Base-by-base conservation (phyloP, 192 early-diverging fungal species). In the Mortierella hygrophila region DNA sequence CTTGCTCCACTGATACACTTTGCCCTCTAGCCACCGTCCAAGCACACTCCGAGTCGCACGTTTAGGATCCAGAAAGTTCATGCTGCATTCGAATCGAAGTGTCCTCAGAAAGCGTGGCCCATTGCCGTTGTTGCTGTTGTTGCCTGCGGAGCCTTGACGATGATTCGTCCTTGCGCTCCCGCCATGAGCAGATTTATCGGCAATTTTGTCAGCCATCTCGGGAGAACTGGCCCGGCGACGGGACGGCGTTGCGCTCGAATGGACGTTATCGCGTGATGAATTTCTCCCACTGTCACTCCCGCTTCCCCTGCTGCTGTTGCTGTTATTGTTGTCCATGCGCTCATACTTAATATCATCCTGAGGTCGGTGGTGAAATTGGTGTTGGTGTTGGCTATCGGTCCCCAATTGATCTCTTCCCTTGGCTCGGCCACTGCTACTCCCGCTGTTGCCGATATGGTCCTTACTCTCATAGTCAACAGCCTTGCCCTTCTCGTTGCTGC, bases 21-120 rank as follows among this genome's bases (percentile, higher is more conserved):
- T 86, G 60, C 75, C 84, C 42, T 86, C 84, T 4, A 86, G 38
- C 84, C 84, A 86, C 2, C 84, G 84, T 3, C 79, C 84, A 20
- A 86, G 73, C 26, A 86, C 74, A 35, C 81, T 86, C 13, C 84
- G 70, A 3, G 84, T 86, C 7, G 84, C 84, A 10, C 84, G 63
- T 44, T 80, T 80, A 4, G 79, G 79, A n/a, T 86, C 84, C 71
- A 86, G 44, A 78, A 86, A 86, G 75, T 86, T 86, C 84, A 86
- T 86, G 46, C 84, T 86, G 79, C 84, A 86, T 26, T 86, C 84
- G 60, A 86, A 86, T 8, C 40, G 72, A 6, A 81, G 57, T 3
- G 44, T 23, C 4, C 75, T 75, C 18, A 86, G 42, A 65, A 76
- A 86, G 3, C 84, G 74, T 42, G 79, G 70, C 26, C 79, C 84